These are phyloP conservation scores for Plasmodium blacklocki DNA, from an alignment of 169 alveolate genomes.

Conservation along the genomic window DNA sequence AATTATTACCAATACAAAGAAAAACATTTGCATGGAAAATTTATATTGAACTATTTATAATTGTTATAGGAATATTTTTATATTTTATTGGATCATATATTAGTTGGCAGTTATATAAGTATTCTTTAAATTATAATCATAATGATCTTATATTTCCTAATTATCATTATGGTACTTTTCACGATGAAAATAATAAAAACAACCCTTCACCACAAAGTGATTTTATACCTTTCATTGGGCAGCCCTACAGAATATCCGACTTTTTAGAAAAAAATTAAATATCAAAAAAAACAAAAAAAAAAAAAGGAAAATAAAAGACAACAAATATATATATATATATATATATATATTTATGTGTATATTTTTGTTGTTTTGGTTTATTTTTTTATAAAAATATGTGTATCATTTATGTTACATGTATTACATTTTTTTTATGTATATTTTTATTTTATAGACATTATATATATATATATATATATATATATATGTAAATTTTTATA, in stretches of 20 bases:
- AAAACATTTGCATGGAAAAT: constrained; percentile 72
- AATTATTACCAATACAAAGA: constrained; percentile 68
- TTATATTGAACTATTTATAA: constrained; percentile 52
- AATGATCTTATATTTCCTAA: constrained; percentile 44
- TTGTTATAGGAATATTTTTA: constrained; percentile 41
- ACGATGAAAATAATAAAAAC: constrained; percentile 59
- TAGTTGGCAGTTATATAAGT: constrained; percentile 73
- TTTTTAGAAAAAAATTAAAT: constrained; percentile 51
- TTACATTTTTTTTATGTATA: no score
- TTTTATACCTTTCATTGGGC: constrained; percentile 72
- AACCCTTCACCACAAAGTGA: constrained; percentile 58
- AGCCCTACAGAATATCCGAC: constrained; percentile 71
- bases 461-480: no score
- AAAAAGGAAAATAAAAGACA: not conserved
- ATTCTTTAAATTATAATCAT: constrained; percentile 60
- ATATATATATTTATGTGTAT: no score
- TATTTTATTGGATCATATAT: constrained; percentile 67
- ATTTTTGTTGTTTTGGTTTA: no score
- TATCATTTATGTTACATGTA: no score
- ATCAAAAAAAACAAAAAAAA: not conserved
- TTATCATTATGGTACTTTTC: constrained; percentile 71
- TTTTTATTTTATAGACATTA: no score
- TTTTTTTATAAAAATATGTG: no score
- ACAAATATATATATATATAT: no score
- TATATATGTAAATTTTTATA: no score